These are phyloP conservation scores for Epichloe sibirici DNA, from an alignment of 2,329 filamentous ascomycete genomes.

Conservation along the genomic window DNA sequence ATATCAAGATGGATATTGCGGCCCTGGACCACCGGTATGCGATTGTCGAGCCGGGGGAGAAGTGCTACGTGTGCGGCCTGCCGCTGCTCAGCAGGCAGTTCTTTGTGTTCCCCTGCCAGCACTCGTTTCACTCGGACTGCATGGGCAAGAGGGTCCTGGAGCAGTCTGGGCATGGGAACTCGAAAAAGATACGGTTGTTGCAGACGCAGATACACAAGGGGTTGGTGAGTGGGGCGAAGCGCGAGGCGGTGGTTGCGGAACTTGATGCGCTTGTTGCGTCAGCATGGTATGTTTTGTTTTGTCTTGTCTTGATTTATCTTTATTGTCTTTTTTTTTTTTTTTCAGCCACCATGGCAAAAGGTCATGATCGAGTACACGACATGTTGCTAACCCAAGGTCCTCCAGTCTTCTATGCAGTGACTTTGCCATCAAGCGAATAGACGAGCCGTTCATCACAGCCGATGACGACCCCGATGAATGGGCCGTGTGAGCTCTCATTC, in stretches of 20 bases:
- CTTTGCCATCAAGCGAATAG: constrained; percentile 84
- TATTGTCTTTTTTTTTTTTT: background rate
- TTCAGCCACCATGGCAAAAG: background rate
- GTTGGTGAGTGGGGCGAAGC: constrained; percentile 53
- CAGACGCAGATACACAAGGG: constrained; percentile 75
- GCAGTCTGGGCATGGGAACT: constrained; percentile 62
- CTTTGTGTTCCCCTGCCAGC: constrained; percentile 97
- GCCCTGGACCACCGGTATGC: constrained; percentile 81
- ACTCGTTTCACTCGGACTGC: constrained; percentile 94
- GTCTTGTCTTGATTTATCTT: background rate
- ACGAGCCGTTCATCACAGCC: constrained; percentile 75
- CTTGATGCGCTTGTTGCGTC: constrained; percentile 85
- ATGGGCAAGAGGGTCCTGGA: constrained; percentile 76
- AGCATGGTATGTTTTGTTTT: constrained; percentile 56
- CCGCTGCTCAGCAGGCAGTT: constrained; percentile 85
- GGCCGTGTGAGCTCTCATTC: constrained; percentile 39
- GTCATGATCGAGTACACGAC: too few relatives aligned
- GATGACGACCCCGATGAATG: constrained; percentile 71
- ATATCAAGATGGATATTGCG: constrained; percentile 84
- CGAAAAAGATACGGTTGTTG: constrained; percentile 70
- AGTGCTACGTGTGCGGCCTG: constrained; percentile 78
- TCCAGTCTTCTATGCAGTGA: constrained; percentile 84
- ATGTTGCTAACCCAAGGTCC: constrained; percentile 6
- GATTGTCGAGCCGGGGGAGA: constrained; percentile 91
- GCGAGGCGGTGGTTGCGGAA: constrained; percentile 76